phyloP scores from a whole-genome alignment of 768 basidiomycete species.

The Rhodosporidiobolus odoratus region DNA sequence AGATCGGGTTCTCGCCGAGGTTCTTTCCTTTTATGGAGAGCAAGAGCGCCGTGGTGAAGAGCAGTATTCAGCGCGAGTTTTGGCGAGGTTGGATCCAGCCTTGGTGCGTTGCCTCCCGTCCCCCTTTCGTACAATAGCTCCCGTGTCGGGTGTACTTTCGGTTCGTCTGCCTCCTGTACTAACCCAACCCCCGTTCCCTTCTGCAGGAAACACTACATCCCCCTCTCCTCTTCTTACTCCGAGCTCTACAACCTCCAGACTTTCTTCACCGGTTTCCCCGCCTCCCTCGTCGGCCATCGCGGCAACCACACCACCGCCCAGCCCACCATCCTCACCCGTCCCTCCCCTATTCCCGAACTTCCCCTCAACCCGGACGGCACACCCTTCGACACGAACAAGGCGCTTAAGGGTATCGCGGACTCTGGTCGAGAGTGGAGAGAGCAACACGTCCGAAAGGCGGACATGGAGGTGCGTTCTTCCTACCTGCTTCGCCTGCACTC shows the following conservation, averaged over 20 bases:
- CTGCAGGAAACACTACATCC: constrained; percentile 86
- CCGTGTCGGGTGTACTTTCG: no score
- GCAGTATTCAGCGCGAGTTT: constrained; percentile 42
- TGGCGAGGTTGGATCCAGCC: constrained; percentile 45
- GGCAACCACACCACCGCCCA: constrained; percentile 17
- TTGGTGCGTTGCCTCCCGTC: constrained; percentile 33
- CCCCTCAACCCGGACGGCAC: constrained; percentile 33
- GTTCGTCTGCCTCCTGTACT: neutral
- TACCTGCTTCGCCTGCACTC: neutral
- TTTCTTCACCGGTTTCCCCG: constrained; percentile 71
- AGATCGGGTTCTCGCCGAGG: constrained; percentile 90
- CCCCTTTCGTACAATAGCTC: no score
- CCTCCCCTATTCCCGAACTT: constrained; percentile 36
- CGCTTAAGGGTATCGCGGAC: constrained; percentile 67
- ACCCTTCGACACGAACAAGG: constrained; percentile 38
- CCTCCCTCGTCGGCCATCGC: constrained; percentile 18
- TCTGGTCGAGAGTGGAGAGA: constrained; percentile 92
- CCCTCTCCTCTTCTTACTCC: constrained; percentile 73
- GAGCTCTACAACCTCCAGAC: constrained; percentile 92
- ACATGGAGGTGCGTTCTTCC: constrained; percentile 66
- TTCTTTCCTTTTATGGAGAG: constrained; percentile 79
- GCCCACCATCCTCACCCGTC: constrained; percentile 41
- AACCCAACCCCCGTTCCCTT: neutral
- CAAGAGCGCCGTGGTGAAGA: constrained; percentile 56
- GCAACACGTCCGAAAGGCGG: constrained; percentile 70